Percentiles rank a stretch among this genome's conserved stretches.
These are phyloP conservation scores for Pyracantha coccinea DNA, from an alignment of 331 rosid genomes.

Conservation along the genomic window DNA sequence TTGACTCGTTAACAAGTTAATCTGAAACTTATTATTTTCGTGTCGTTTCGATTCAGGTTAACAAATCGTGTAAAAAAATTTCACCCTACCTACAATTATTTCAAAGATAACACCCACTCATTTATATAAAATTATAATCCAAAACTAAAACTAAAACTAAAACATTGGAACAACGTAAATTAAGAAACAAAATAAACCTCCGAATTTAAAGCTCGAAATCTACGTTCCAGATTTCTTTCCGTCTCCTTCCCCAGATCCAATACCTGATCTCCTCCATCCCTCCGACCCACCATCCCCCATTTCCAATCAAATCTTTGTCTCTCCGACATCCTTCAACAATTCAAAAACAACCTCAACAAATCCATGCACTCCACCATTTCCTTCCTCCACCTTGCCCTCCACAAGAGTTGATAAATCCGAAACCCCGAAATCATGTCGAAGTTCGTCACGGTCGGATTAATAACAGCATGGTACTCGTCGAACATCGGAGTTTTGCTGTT, in stretches of 20 bases:
- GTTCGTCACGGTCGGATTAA: conserved; percentile 26
- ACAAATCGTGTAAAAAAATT: fast-evolving
- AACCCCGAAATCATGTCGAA: background rate
- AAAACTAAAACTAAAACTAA: background rate
- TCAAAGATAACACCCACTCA: too few relatives aligned
- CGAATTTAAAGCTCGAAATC: conserved; percentile 9
- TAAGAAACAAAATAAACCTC: background rate
- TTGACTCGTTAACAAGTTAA: fast-evolving
- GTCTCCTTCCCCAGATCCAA: background rate
- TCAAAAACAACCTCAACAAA: background rate
- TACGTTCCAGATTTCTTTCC: background rate
- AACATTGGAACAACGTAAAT: background rate
- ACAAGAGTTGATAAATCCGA: background rate
- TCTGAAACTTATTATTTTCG: fast-evolving
- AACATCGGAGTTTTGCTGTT: conserved; percentile 35
- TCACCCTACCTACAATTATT: too few relatives aligned
- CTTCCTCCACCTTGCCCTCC: background rate
- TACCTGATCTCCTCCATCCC: background rate
- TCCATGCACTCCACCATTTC: background rate
- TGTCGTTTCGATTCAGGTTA: fast-evolving
- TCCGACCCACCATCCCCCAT: background rate
- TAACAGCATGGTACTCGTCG: conserved; percentile 31
- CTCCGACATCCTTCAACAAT: background rate
- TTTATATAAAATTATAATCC: background rate
- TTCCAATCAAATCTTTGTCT: background rate